Conservation (phyloP, 306 rosid species). For the Mucuna pruriens region DNA sequence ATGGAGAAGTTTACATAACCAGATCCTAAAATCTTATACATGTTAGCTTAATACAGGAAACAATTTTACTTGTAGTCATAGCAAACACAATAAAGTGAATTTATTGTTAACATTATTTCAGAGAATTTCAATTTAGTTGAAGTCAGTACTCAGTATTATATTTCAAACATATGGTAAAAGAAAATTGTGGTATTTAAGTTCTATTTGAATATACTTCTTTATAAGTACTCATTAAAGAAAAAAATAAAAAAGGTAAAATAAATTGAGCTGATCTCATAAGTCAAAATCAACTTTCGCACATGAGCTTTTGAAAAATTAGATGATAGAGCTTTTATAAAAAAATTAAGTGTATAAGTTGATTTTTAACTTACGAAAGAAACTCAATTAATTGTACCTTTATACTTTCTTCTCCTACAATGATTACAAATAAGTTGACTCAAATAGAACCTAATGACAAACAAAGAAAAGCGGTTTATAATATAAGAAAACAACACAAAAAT, state of each 20-base stretch:
- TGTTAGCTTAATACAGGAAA: slow-evolving; percentile 4
- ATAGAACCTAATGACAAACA: background rate
- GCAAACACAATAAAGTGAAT: slow-evolving; percentile 13
- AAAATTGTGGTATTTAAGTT: background rate
- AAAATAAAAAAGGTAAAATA: background rate
- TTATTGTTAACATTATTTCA: background rate
- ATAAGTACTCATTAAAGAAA: background rate
- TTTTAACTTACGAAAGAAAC: background rate
- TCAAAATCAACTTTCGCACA: background rate
- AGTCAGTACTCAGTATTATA: background rate
- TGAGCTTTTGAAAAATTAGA: background rate
- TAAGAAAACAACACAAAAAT: slow-evolving; percentile 12
- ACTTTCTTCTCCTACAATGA: background rate
- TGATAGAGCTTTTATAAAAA: background rate
- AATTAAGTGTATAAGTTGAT: background rate
- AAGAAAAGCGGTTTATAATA: background rate
- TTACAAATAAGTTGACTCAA: background rate
- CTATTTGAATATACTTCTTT: background rate
- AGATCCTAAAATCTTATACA: background rate
- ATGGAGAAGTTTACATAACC: too few relatives aligned
- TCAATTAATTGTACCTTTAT: background rate
- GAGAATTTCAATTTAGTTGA: slow-evolving; percentile 7
- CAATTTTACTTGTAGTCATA: background rate
- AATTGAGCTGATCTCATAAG: background rate
- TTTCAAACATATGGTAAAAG: background rate